Percentiles rank a stretch among this genome's conserved stretches.
These are phyloP conservation scores for Solanum sitiens DNA, from an alignment of 257 asterid species.

Conservation along the genomic window DNA sequence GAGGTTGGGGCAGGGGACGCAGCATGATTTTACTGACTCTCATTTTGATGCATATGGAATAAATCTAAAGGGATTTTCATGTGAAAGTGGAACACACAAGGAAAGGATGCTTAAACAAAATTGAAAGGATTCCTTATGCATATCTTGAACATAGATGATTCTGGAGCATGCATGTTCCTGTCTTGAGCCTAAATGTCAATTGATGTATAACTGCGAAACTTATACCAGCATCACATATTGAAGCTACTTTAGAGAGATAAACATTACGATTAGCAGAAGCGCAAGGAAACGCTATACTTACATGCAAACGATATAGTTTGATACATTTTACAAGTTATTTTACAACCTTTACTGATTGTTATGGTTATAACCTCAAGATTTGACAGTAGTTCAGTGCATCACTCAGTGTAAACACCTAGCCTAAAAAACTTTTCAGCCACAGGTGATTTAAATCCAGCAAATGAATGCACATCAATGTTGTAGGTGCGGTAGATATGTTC, in stretches of 20 bases:
- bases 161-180: not conserved
- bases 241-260: not conserved
- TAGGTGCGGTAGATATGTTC: not conserved
- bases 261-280: not conserved
- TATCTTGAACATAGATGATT: not conserved
- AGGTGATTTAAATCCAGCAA: not conserved
- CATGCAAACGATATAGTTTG: not conserved
- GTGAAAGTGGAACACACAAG: not conserved
- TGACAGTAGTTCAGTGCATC: not conserved
- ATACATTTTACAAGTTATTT: not conserved
- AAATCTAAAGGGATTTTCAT: not conserved
- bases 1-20: not conserved
- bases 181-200: not conserved
- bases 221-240: not conserved
- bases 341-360: not conserved
- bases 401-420: not conserved
- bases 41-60: not conserved
- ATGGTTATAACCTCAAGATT: not conserved
- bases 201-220: not conserved
- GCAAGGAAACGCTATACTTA: not conserved
- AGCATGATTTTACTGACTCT: not conserved
- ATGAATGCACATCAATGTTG: not conserved
- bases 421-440: not conserved
- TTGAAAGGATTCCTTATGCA: not conserved
- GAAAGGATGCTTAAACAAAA: not conserved